phyloP scores from a whole-genome alignment of 2,329 filamentous ascomycete genomes.

The Pestalotiopsis sp. region DNA sequence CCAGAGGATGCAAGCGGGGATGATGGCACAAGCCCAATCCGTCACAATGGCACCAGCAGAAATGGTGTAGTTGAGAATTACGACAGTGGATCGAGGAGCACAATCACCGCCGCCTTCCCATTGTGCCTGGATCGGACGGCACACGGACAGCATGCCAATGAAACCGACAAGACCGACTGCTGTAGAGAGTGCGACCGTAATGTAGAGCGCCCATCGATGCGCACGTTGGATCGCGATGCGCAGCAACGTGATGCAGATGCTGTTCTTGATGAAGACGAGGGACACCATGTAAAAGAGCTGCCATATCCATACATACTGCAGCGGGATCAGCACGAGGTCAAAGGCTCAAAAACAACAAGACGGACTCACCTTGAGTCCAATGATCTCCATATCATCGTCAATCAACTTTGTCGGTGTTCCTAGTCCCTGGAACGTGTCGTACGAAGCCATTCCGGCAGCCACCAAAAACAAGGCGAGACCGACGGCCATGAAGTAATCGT shows the following conservation, averaged over 20 bases:
- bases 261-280: conserved; percentile 10
- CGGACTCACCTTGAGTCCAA: conserved; percentile 1
- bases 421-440: conserved; percentile 9
- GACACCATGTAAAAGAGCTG: conserved; percentile 11
- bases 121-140: conserved; percentile 9
- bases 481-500: conserved; percentile 3
- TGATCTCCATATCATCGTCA: neutral
- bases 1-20: conserved; percentile 13
- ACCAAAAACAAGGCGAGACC: conserved; percentile 3
- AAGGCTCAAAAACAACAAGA: neutral
- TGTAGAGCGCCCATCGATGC: conserved; percentile 9
- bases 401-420: neutral
- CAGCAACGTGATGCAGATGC: conserved; percentile 13
- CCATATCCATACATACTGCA: conserved; percentile 12
- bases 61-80: conserved; percentile 11
- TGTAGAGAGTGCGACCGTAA: conserved; percentile 1
- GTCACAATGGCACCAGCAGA: conserved; percentile 12
- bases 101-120: conserved; percentile 9
- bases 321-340: neutral
- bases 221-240: conserved; percentile 10
- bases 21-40: conserved; percentile 14
- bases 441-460: conserved; percentile 2
- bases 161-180: conserved; percentile 1
- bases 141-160: conserved; percentile 7
- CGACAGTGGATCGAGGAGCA: neutral